Base-by-base conservation (phyloP, 2,329 filamentous ascomycete genomes). In the Colletotrichum endophyticum region DNA sequence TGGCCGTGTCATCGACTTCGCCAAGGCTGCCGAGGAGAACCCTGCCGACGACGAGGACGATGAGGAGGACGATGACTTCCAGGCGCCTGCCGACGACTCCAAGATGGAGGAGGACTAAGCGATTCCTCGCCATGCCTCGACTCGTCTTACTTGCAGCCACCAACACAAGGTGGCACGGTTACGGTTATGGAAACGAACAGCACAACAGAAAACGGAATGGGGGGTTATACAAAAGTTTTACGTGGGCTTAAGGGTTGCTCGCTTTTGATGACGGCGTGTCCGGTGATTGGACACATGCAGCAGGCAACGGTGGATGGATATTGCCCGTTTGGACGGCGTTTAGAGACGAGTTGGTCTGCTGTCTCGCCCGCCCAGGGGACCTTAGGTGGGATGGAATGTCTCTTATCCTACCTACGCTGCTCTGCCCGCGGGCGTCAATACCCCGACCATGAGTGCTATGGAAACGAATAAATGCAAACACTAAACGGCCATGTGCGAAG, bases 1-100 rank as follows among this genome's bases (percentile, higher is more conserved):
- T 83, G 96, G 96, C 83, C 95, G 95, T 86, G 91, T 93, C 83
- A 98, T 99, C 84, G 95, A 99, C 90, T 99, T 95, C 87, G 94
- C 94, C 82, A 96, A 98, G 89, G 96, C 96, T 25, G 95, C 95
- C 30, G 90, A 94, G 86, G 93, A 98, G 85, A 91, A 94, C 81
- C 92, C 91, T 63, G 91, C 92, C n/a, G 93, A 95, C 9, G 94
- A 96, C 7, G 94, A 95, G 16, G 93, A 96, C 34, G 95, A 96
- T 61, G 94, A 97, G 0, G 94, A 94, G 62, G 93, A 95, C 76
- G 94, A 92, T 62, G 92, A 90, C 81, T 94, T 94, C 83, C 88
- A 93, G 82, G 92, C 91, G 67, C 84, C 90, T 53, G 89, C 90
- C 49, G 89, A 93, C 78, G 92, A 93, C 77, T 94, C 95, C 78